A percentile compares a stretch with the other conserved stretches of the same genome.
These are phyloP conservation scores for Nothopassalora personata DNA, from an alignment of 2,329 filamentous ascomycete genomes.

Conservation along the genomic window DNA sequence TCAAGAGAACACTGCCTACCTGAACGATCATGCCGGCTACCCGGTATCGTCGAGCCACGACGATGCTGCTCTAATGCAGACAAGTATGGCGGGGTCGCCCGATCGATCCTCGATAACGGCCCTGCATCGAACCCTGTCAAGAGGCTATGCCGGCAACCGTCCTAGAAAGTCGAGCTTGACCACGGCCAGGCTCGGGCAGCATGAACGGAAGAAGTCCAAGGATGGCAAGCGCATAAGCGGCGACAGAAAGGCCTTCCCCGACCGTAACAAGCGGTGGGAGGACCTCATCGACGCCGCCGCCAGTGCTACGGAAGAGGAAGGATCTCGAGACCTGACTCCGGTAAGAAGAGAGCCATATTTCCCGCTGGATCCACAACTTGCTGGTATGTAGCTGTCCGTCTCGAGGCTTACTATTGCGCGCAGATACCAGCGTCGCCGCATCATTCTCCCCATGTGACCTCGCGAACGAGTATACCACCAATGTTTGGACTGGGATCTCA, in stretches of 20 bases:
- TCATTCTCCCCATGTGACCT: slow-evolving; percentile 46
- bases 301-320: slow-evolving; percentile 84
- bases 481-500: slow-evolving; percentile 31
- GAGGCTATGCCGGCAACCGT: slow-evolving; percentile 55
- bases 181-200: slow-evolving; percentile 69
- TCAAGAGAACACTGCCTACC: slow-evolving; percentile 54
- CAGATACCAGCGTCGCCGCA: slow-evolving; percentile 49
- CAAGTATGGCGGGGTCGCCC: slow-evolving; percentile 74
- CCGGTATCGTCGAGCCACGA: slow-evolving; percentile 52
- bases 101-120: slow-evolving; percentile 84
- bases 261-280: slow-evolving; percentile 88
- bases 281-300: slow-evolving; percentile 92
- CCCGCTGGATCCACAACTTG: not conserved
- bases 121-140: slow-evolving; percentile 62
- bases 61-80: slow-evolving; percentile 69
- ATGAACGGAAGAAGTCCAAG: slow-evolving; percentile 75
- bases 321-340: slow-evolving; percentile 76
- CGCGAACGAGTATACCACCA: slow-evolving; percentile 58
- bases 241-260: slow-evolving; percentile 76
- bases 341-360: slow-evolving; percentile 55
- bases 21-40: slow-evolving; percentile 33
- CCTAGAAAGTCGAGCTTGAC: slow-evolving; percentile 82
- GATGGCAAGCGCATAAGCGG: slow-evolving; percentile 68
- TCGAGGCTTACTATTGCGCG: not conserved
- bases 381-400: not conserved